Percentiles rank a stretch among this genome's conserved stretches.
Evolutionary conservation across 2,329 filamentous ascomycete species (phyloP).

Genomic region (Rugonectria rugulosa): DNA sequence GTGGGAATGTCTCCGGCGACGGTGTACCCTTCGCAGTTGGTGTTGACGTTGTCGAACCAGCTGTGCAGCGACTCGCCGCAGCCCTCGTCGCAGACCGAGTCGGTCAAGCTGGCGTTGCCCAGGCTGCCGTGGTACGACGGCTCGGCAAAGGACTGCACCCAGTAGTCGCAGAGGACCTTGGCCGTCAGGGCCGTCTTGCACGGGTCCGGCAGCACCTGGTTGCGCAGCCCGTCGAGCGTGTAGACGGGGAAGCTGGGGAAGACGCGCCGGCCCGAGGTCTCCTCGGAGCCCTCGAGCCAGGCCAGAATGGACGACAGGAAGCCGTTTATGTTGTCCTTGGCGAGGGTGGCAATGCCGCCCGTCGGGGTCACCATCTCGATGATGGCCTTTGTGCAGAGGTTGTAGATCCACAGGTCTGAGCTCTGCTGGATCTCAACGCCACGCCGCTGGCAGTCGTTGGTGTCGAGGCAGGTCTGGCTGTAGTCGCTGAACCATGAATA

Average conservation of each 20-base stretch:
- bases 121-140: not conserved
- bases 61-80: conserved; percentile 16
- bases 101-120: not conserved
- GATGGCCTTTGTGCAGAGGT: conserved; percentile 28
- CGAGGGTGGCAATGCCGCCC: conserved; percentile 9
- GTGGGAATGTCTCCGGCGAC: not conserved
- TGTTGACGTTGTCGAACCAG: conserved; percentile 18
- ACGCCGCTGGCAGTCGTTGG: conserved; percentile 32
- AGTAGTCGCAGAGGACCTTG: conserved; percentile 15
- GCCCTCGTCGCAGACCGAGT: conserved; percentile 8
- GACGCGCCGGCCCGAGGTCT: conserved; percentile 14
- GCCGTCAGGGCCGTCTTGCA: conserved; percentile 18
- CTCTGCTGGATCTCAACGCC: conserved; percentile 28
- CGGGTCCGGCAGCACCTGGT: not conserved
- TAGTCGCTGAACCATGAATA: conserved; percentile 41
- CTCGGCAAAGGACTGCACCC: no score
- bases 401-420: conserved; percentile 36
- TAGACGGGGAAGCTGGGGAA: conserved; percentile 27
- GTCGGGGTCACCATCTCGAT: conserved; percentile 29
- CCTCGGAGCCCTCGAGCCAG: conserved; percentile 25
- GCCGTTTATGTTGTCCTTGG: conserved; percentile 26
- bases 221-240: not conserved
- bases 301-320: conserved; percentile 28
- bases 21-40: conserved; percentile 2
- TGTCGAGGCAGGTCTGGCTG: conserved; percentile 31